These are phyloP conservation scores for Puccinia polysora DNA, from an alignment of 1,284 basidiomycete species.

Conservation along the genomic window DNA sequence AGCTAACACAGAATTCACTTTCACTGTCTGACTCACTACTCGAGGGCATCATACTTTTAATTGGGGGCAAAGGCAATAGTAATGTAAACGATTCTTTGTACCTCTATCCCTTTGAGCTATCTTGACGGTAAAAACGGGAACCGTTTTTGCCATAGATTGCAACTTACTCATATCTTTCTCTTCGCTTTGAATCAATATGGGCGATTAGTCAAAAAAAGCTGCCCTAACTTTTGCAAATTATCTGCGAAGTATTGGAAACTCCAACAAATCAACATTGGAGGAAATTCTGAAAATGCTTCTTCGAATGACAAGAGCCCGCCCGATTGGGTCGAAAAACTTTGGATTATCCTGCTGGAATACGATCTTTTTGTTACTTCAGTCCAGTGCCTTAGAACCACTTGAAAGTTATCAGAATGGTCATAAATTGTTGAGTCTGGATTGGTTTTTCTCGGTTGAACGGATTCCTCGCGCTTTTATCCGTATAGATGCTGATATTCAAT, in stretches of 20 bases:
- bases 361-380: conserved; percentile 12
- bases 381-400: conserved; percentile 17
- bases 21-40: conserved; percentile 11
- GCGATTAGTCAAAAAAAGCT: conserved; percentile 9
- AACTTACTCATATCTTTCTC: no score
- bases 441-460: background rate
- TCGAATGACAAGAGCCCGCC: conserved; percentile 1
- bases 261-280: conserved; percentile 2
- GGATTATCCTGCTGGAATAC: conserved; percentile 8
- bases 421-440: conserved; percentile 5
- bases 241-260: conserved; percentile 8
- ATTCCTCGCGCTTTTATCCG: background rate
- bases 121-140: no score
- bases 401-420: background rate
- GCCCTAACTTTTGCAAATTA: background rate
- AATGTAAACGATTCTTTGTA: conserved; percentile 1
- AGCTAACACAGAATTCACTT: background rate
- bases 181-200: no score
- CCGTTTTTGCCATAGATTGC: no score
- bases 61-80: conserved; percentile 38
- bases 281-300: background rate
- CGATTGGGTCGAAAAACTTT: conserved; percentile 20
- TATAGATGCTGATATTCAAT: background rate
- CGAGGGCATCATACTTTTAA: conserved; percentile 33
- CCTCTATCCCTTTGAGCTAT: no score